Conservation (phyloP, 805 yeast genomes). For the baker's yeast (Saccharomyces cerevisiae) region DNA sequence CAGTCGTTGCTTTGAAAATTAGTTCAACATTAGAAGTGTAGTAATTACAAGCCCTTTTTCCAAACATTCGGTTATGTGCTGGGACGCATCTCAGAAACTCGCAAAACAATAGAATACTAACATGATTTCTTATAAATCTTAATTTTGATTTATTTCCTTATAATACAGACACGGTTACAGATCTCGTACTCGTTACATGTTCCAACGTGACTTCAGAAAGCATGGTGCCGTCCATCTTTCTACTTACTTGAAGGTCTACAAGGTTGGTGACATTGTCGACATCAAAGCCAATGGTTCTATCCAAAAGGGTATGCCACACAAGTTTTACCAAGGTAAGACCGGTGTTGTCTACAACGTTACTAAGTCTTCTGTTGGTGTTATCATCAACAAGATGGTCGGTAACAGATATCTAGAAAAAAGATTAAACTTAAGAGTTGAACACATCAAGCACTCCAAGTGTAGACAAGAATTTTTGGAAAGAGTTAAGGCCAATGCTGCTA, state of each 20-base stretch:
- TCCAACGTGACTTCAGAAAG: constrained; percentile 97
- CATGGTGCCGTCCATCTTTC: constrained; percentile 93
- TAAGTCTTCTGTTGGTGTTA: constrained; percentile 97
- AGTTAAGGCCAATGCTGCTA: constrained; percentile 94
- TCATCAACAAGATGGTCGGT: constrained; percentile 97
- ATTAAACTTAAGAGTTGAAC: constrained; percentile 97
- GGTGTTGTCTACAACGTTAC: constrained; percentile 99
- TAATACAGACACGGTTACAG: constrained; percentile 88
- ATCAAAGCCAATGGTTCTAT: constrained; percentile 98
- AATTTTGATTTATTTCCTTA: constrained; percentile 1
- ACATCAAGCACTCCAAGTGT: constrained; percentile 98
- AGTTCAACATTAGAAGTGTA: neutral
- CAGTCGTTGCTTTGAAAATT: no score
- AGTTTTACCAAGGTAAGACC: constrained; percentile 99
- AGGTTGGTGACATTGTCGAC: constrained; percentile 98
- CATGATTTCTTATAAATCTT: neutral
- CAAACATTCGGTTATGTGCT: neutral
- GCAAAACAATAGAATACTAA: constrained; percentile 1
- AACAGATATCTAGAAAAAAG: constrained; percentile 98
- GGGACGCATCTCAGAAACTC: neutral
- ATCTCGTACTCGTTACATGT: constrained; percentile 99
- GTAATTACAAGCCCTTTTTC: neutral
- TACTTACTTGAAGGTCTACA: constrained; percentile 95
- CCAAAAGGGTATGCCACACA: constrained; percentile 99
- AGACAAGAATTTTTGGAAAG: constrained; percentile 98